Evolutionary conservation across 345 rosid species (phyloP), one percentile per base, ranked within the genome.

Genomic region (Odontarrhena argentea): DNA sequence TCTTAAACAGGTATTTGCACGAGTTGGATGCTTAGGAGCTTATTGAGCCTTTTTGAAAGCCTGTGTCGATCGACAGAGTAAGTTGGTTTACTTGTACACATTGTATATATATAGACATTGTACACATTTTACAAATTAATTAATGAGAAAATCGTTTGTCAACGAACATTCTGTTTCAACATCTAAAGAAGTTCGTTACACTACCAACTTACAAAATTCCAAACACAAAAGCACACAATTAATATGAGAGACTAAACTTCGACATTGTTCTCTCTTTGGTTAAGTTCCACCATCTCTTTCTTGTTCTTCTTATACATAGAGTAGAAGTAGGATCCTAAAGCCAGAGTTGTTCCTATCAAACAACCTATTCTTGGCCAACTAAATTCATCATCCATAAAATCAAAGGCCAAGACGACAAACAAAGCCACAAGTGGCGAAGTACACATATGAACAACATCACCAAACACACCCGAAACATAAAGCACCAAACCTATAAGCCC

Each of bases 251-350:
- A 59, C 36, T 59, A 68, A 28, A 40, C 59, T 59, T 68, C 49
- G 36, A 37, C 28, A 36, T 36, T 28, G 30, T 57, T 26, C 22
- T 57, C 72, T 26, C 57, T 57, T 46, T 46, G 64, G 48, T 46
- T 46, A 8, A 68, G 48, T 48, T 47, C 56, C 52, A 3, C 24
- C 51, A 57, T 69, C 38, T 60, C 37, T 48, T 58, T 53, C 35
- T 60, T 34, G 22, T 69, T 40, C 18, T 41, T 49, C 51, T 69
- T 69, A 26, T 40, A 50, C 43, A 60, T 0, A 8, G 59, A 14
- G 38, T 50, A 60, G 43, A 69, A 51, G 56, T 69, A 69, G 50
- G 74, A 40, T 41, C 66, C 67, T 12, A 69, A 60, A 60, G 66
- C 74, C 9, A 69, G 32, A 24, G 35, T 3, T 50, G 42, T 28